These are phyloP conservation scores for Onygenales sp. DNA, from an alignment of 2,329 filamentous ascomycete genomes.

Conservation along the genomic window DNA sequence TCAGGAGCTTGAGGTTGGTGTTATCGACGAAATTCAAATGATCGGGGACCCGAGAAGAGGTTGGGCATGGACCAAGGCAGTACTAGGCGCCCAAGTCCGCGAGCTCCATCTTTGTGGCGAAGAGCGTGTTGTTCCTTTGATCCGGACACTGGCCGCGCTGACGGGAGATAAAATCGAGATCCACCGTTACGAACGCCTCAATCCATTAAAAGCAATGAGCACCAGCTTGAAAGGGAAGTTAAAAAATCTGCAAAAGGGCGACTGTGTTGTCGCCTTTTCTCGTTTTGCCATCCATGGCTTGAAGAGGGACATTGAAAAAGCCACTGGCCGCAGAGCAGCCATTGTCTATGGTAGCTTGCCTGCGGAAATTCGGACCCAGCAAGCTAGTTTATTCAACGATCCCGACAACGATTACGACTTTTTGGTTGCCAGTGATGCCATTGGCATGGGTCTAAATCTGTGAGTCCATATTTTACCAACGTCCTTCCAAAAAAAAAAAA, in stretches of 20 bases:
- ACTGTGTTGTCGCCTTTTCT: constrained; percentile 82
- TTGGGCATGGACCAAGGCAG: constrained; percentile 88
- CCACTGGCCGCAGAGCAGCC: constrained; percentile 71
- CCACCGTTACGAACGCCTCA: constrained; percentile 75
- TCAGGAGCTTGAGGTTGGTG: constrained; percentile 67
- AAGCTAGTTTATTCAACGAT: constrained; percentile 90
- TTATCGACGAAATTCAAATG: constrained; percentile 99
- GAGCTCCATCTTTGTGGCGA: constrained; percentile 94
- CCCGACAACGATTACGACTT: constrained; percentile 93
- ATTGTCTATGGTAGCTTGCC: constrained; percentile 89
- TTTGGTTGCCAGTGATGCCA: constrained; percentile 86
- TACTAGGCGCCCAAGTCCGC: constrained; percentile 75
- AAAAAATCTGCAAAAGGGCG: constrained; percentile 67
- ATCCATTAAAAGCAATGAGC: constrained; percentile 59
- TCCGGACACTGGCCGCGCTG: constrained; percentile 65
- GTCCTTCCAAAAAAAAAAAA: neutral
- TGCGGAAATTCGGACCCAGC: constrained; percentile 83
- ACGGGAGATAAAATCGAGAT: constrained; percentile 76
- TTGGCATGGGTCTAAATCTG: constrained; percentile 94
- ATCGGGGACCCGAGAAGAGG: constrained; percentile 70
- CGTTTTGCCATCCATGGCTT: constrained; percentile 71
- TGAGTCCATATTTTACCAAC: constrained; percentile 34
- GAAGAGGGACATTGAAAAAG: constrained; percentile 65
- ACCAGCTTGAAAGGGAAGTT: constrained; percentile 56
- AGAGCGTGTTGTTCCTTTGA: constrained; percentile 66